A percentile compares a stretch with the other conserved stretches of the same genome.
These are phyloP conservation scores for Urochloa ruziziensis DNA, from an alignment of 176 grass and related monocot genomes.

Conservation along the genomic window DNA sequence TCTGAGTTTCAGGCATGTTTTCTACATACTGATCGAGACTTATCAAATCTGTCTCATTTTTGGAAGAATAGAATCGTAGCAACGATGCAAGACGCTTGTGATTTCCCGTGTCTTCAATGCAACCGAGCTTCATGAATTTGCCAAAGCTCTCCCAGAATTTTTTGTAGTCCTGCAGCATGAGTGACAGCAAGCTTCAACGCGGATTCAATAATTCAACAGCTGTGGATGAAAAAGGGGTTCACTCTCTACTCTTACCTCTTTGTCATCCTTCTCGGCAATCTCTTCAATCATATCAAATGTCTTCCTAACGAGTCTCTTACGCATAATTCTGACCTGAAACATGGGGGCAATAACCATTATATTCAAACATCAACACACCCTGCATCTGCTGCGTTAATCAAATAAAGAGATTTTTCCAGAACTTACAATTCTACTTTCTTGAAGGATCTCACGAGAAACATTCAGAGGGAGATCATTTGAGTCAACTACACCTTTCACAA, in stretches of 20 bases:
- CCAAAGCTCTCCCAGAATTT: conserved; percentile 99
- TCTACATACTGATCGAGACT: conserved; percentile 90
- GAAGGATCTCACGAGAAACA: conserved; percentile 94
- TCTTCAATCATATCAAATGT: conserved; percentile 99
- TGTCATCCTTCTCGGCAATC: conserved; percentile 64
- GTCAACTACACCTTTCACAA: conserved; percentile 91
- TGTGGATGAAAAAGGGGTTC: neutral
- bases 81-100: conserved; percentile 73
- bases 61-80: conserved; percentile 72
- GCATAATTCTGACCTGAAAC: conserved; percentile 84
- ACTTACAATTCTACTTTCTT: conserved; percentile 97
- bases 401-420: neutral
- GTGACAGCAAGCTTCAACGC: neutral
- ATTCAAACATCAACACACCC: neutral
- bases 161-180: conserved; percentile 64
- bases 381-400: neutral
- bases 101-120: conserved; percentile 91
- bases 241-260: conserved; percentile 48
- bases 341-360: neutral
- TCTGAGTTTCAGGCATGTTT: conserved; percentile 75
- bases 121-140: conserved; percentile 84
- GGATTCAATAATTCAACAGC: neutral
- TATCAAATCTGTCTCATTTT: conserved; percentile 67
- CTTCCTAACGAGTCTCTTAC: conserved; percentile 93
- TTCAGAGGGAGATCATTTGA: conserved; percentile 93